These are phyloP conservation scores for Plantago ovata DNA, from an alignment of 257 asterid species.

Conservation along the genomic window DNA sequence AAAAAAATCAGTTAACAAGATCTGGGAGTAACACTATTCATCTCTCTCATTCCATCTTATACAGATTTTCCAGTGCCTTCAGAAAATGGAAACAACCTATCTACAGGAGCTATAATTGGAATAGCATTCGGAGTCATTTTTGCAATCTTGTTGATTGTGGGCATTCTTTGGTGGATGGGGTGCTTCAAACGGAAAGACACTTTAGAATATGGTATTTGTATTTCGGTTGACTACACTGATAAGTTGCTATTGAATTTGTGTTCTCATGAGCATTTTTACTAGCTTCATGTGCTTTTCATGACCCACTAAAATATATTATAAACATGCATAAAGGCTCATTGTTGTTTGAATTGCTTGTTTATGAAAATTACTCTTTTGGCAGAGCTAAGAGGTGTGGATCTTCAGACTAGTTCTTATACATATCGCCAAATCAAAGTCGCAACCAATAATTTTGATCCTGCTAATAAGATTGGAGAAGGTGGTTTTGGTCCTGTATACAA, in stretches of 20 bases:
- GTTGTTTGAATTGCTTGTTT: no score
- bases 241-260: no score
- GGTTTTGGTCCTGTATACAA: slow-evolving; percentile 50
- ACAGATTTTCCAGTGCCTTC: slow-evolving; percentile 50
- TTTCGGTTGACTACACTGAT: no score
- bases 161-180: slow-evolving; percentile 60
- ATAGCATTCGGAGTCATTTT: slow-evolving; percentile 41
- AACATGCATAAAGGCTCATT: no score
- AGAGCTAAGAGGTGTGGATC: no score
- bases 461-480: no score
- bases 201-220: slow-evolving; percentile 35
- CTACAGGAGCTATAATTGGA: slow-evolving; percentile 47
- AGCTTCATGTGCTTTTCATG: no score
- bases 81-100: slow-evolving; percentile 31
- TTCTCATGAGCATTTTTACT: no score
- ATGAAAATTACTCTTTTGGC: slow-evolving; percentile 67
- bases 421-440: no score
- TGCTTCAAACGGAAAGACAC: slow-evolving; percentile 29
- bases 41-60: slow-evolving; percentile 15
- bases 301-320: no score
- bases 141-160: slow-evolving; percentile 28
- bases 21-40: background rate
- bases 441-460: no score
- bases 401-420: no score
- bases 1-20: slow-evolving; percentile 7